These are phyloP conservation scores for Lobosporangium transversale DNA, from an alignment of 192 early-diverging fungal species.

Conservation along the genomic window DNA sequence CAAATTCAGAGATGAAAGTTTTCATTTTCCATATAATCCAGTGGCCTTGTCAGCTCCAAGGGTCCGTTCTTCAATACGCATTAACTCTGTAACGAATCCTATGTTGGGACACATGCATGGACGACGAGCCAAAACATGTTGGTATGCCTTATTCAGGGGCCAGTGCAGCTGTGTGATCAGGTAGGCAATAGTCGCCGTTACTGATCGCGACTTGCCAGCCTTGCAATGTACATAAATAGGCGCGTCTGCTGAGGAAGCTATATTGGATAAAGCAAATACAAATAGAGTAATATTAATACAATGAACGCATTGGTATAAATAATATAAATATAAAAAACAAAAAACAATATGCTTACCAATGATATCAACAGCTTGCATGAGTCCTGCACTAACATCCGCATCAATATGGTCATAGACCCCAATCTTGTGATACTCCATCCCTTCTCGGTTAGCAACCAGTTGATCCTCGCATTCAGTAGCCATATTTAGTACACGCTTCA, in stretches of 20 bases:
- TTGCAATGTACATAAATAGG: slow-evolving; percentile 82
- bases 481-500: slow-evolving; percentile 84
- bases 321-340: too few species aligned
- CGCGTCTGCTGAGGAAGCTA: slow-evolving; percentile 49
- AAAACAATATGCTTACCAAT: slow-evolving; percentile 64
- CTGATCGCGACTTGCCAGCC: slow-evolving; percentile 81
- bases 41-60: slow-evolving; percentile 47
- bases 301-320: too few species aligned
- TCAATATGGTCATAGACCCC: slow-evolving; percentile 70
- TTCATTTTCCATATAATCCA: background rate
- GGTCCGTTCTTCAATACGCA: slow-evolving; percentile 72
- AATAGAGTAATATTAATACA: too few species aligned
- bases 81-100: slow-evolving; percentile 78
- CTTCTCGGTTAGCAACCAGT: slow-evolving; percentile 50
- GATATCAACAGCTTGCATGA: slow-evolving; percentile 70
- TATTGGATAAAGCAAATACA: slow-evolving; percentile 12
- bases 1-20: background rate
- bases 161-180: slow-evolving; percentile 68
- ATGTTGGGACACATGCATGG: slow-evolving; percentile 80
- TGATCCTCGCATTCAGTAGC: slow-evolving; percentile 73
- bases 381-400: slow-evolving; percentile 68
- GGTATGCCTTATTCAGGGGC: slow-evolving; percentile 73
- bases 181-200: slow-evolving; percentile 76
- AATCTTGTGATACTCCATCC: slow-evolving; percentile 60
- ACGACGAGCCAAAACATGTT: slow-evolving; percentile 68